Evolutionary conservation across 345 rosid genomes (phyloP).

Genomic region (Linum lewisii): DNA sequence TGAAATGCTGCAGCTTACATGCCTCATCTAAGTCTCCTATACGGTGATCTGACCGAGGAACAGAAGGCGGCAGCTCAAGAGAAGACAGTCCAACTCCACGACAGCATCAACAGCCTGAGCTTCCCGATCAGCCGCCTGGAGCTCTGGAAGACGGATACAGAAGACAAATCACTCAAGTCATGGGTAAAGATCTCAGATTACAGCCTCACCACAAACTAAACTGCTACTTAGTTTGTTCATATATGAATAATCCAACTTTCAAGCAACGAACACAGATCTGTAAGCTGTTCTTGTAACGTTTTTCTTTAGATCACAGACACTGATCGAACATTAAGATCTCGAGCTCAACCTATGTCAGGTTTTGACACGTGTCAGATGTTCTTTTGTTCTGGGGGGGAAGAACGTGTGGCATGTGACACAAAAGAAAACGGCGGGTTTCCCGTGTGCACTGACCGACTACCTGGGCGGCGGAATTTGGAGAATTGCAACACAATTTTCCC

Average conservation of each 20-base stretch:
- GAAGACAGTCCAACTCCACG: slow-evolving; percentile 44
- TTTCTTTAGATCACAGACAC: too few species aligned
- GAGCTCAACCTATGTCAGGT: too few species aligned
- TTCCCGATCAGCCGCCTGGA: slow-evolving; percentile 47
- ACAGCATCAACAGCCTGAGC: slow-evolving; percentile 33
- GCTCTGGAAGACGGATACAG: slow-evolving; percentile 55
- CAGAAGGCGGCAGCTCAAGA: slow-evolving; percentile 68
- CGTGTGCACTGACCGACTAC: too few species aligned
- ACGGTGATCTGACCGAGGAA: slow-evolving; percentile 60
- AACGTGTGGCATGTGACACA: too few species aligned
- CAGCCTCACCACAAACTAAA: slow-evolving; percentile 32
- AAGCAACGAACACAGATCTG: too few species aligned
- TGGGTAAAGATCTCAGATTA: slow-evolving; percentile 66
- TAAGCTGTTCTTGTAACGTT: neutral
- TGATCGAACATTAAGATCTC: too few species aligned
- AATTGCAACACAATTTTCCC: too few species aligned
- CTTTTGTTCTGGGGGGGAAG: too few species aligned
- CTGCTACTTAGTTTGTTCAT: neutral
- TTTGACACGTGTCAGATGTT: too few species aligned
- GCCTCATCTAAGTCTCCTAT: slow-evolving; percentile 83
- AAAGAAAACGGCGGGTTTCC: too few species aligned
- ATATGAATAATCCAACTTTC: too few species aligned
- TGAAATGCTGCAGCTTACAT: slow-evolving; percentile 50
- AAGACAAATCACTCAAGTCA: slow-evolving; percentile 52
- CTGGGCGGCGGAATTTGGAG: too few species aligned